These are phyloP conservation scores for Apiosordaria backusii DNA, from an alignment of 495 filamentous ascomycete species.

Conservation along the genomic window DNA sequence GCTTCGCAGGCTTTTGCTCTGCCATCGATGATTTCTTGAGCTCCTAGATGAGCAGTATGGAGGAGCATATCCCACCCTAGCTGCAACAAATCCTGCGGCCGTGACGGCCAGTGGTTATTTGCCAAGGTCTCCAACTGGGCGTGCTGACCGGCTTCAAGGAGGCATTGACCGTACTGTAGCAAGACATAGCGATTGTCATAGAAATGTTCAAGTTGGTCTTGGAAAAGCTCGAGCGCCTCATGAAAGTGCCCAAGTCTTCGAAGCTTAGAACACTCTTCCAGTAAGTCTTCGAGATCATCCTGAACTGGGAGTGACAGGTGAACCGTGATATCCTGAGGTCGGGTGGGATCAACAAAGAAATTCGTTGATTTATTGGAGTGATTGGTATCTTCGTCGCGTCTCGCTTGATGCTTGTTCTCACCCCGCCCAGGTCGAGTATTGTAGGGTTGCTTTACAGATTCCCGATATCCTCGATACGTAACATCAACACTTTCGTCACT, in stretches of 20 bases:
- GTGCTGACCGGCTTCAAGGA: slow-evolving; percentile 1
- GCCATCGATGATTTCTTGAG: not conserved
- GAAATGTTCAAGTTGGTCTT: not conserved
- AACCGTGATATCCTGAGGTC: slow-evolving; percentile 3
- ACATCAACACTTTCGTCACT: too few species aligned
- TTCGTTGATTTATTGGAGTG: not conserved
- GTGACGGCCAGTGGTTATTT: too few species aligned
- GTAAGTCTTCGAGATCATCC: not conserved
- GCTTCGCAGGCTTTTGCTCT: not conserved
- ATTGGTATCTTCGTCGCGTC: not conserved
- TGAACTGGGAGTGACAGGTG: not conserved
- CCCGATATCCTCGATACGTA: not conserved
- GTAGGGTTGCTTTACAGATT: too few species aligned
- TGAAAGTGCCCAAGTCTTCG: slow-evolving; percentile 7
- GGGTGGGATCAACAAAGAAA: not conserved
- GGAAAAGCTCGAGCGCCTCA: slow-evolving; percentile 2
- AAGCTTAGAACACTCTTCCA: slow-evolving; percentile 4
- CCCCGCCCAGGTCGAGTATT: too few species aligned
- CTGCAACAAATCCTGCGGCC: too few species aligned
- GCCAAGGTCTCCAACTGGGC: not conserved
- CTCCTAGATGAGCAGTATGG: too few species aligned
- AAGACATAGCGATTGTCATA: slow-evolving; percentile 5
- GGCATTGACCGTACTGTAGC: slow-evolving; percentile 8
- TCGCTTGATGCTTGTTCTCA: too few species aligned
- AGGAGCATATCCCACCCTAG: too few species aligned